Evolutionary conservation across 148 eudicot species (phyloP).

Genomic region (Rheum nobile): DNA sequence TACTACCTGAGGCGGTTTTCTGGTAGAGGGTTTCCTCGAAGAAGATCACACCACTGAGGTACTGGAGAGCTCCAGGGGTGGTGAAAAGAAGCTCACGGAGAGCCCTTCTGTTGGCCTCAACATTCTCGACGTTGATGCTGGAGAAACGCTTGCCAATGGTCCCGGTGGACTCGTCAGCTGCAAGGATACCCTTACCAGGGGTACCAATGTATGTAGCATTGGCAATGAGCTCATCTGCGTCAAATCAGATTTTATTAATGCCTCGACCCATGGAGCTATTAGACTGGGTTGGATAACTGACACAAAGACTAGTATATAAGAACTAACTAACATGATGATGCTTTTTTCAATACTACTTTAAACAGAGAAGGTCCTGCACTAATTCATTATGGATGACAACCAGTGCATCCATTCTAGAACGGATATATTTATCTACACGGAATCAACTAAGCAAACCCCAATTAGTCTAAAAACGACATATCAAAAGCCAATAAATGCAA

Average conservation of each 20-base stretch:
- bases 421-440: not conserved
- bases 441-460: not conserved
- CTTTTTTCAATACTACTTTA: not conserved
- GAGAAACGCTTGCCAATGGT: constrained; percentile 89
- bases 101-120: constrained; percentile 77
- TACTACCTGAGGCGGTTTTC: constrained; percentile 65
- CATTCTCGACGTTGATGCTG: constrained; percentile 83
- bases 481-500: not conserved
- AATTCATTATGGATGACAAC: not conserved
- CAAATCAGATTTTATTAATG: not conserved
- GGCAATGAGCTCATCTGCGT: constrained; percentile 17
- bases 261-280: not conserved
- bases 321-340: not conserved
- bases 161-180: constrained; percentile 95
- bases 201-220: constrained; percentile 36
- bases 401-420: not conserved
- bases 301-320: not conserved
- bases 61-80: constrained; percentile 69
- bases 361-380: not conserved
- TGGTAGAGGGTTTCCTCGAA: constrained; percentile 92
- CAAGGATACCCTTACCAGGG: constrained; percentile 98
- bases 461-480: not conserved
- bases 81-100: constrained; percentile 89
- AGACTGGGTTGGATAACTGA: not conserved
- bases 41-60: constrained; percentile 85